Percentiles rank a stretch among this genome's conserved stretches.
Conservation (phyloP, 1,284 basidiomycete genomes). For the Phlebopus sp. region DNA sequence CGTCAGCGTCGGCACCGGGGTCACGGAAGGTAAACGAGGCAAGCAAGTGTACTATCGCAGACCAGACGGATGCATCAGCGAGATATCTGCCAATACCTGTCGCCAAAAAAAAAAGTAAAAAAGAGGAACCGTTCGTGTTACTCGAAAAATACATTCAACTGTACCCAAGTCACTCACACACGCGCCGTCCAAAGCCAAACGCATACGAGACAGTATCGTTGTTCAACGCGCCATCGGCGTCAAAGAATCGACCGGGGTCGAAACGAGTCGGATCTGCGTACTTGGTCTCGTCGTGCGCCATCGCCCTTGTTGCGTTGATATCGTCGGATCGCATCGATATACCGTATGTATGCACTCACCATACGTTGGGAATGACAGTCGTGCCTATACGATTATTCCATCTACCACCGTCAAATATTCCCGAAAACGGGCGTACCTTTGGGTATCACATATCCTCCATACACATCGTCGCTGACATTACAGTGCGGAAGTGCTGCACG, state of each 20-base stretch:
- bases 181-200: conserved; percentile 5
- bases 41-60: conserved; percentile 1
- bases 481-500: too few species aligned
- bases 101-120: background rate
- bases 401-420: too few species aligned
- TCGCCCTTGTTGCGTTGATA: background rate
- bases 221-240: background rate
- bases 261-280: background rate
- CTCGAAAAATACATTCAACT: too few species aligned
- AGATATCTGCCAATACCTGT: conserved; percentile 1
- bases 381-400: too few species aligned
- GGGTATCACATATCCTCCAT: too few species aligned
- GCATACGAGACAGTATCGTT: background rate
- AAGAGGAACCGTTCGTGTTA: too few species aligned
- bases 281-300: conserved; percentile 1
- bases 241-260: conserved; percentile 1
- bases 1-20: too few species aligned
- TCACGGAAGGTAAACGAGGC: background rate
- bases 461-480: too few species aligned
- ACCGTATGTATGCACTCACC: too few species aligned
- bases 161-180: background rate
- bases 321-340: too few species aligned
- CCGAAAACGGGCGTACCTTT: too few species aligned
- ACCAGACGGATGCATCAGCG: conserved; percentile 1
- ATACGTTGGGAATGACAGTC: too few species aligned